Percentiles rank a stretch among this genome's conserved stretches.
phyloP scores from a whole-genome alignment of 495 filamentous ascomycete species.

The Aspergillus ellipticus region DNA sequence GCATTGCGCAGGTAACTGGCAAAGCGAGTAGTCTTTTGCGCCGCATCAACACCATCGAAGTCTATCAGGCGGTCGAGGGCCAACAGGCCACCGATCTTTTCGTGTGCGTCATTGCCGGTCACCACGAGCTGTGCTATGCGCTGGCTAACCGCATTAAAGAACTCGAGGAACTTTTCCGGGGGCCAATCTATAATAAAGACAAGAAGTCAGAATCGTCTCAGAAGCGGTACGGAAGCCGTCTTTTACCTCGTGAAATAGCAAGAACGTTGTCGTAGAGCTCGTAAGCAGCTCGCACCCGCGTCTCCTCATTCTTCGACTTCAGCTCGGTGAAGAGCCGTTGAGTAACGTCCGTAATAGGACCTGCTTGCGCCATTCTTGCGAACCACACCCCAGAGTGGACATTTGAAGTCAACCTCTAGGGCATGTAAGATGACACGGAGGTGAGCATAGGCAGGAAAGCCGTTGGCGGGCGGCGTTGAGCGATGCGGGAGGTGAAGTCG shows the following conservation, averaged over 20 bases:
- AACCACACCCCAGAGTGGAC: conserved; percentile 41
- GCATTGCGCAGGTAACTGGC: conserved; percentile 84
- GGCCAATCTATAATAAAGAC: conserved; percentile 57
- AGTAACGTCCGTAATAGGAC: conserved; percentile 45
- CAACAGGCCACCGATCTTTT: conserved; percentile 85
- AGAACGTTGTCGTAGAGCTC: conserved; percentile 51
- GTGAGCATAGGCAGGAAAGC: conserved; percentile 27
- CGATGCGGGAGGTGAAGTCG: conserved; percentile 16
- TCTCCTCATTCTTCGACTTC: conserved; percentile 53
- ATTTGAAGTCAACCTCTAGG: conserved; percentile 43
- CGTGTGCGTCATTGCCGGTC: conserved; percentile 77
- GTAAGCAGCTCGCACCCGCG: conserved; percentile 46
- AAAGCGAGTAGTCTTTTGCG: conserved; percentile 90
- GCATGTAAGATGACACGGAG: conserved; percentile 27
- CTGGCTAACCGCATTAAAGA: conserved; percentile 74
- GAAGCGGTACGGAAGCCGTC: neutral
- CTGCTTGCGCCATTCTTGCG: conserved; percentile 49
- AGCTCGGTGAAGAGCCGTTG: conserved; percentile 49
- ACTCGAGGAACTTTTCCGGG: conserved; percentile 70
- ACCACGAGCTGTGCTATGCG: conserved; percentile 70
- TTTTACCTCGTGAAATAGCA: conserved; percentile 47
- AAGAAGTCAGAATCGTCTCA: conserved; percentile 7
- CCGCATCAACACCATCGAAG: conserved; percentile 91
- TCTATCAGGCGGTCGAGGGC: conserved; percentile 91
- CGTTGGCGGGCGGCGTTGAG: conserved; percentile 17